These are phyloP conservation scores for Yamadazyma olivae DNA, from an alignment of 805 yeast genomes.

Conservation along the genomic window DNA sequence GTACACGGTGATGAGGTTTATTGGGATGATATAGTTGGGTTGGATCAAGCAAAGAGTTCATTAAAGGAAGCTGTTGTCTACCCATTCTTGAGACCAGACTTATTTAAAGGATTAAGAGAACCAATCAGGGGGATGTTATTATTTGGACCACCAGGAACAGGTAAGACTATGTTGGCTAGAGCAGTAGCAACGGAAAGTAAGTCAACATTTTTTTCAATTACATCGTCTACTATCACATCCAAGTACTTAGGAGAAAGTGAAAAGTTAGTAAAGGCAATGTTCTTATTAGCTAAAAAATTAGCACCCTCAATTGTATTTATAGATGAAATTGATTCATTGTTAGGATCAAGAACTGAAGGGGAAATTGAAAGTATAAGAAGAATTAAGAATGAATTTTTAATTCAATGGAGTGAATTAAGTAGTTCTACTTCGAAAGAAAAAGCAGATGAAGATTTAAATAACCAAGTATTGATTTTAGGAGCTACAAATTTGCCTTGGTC, in stretches of 20 bases:
- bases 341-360: conserved; percentile 71
- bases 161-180: conserved; percentile 94
- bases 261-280: conserved; percentile 85
- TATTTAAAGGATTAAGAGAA: conserved; percentile 85
- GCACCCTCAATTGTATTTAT: conserved; percentile 94
- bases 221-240: conserved; percentile 82
- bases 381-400: conserved; percentile 87
- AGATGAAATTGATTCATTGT: conserved; percentile 90
- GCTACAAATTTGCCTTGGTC: conserved; percentile 98
- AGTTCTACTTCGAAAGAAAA: conserved; percentile 54
- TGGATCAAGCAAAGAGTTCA: conserved; percentile 83
- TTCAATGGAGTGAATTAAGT: conserved; percentile 92
- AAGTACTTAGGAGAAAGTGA: conserved; percentile 91
- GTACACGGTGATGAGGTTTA: conserved; percentile 86
- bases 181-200: conserved; percentile 96
- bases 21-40: conserved; percentile 95
- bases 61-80: conserved; percentile 93
- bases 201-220: conserved; percentile 87
- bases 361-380: conserved; percentile 88
- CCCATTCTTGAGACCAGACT: conserved; percentile 91
- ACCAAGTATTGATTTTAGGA: conserved; percentile 82
- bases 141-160: conserved; percentile 99
- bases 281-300: conserved; percentile 75
- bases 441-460: conserved; percentile 40
- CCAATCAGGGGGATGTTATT: conserved; percentile 95